Percentiles rank a stretch among this genome's conserved stretches.
Conservation (phyloP, 805 yeast species). For the Priceomyces medius region DNA sequence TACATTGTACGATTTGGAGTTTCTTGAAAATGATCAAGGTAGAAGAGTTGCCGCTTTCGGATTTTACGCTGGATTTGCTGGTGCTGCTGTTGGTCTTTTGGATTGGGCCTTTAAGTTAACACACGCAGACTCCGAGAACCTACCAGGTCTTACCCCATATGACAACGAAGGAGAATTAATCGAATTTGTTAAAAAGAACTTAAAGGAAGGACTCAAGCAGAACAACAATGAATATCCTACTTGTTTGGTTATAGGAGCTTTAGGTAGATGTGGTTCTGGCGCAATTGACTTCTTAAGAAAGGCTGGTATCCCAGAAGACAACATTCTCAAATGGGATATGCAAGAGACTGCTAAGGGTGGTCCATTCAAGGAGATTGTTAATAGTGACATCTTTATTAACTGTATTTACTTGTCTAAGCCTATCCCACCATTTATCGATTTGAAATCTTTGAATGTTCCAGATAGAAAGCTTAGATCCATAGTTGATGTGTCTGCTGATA, state of each 20-base stretch:
- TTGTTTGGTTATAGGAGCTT: conserved; percentile 90
- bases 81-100: conserved; percentile 93
- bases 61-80: conserved; percentile 99
- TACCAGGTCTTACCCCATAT: conserved; percentile 81
- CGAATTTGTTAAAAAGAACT: conserved; percentile 61
- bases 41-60: conserved; percentile 99
- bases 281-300: conserved; percentile 81
- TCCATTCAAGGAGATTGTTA: conserved; percentile 89
- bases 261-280: conserved; percentile 98
- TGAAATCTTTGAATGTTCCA: conserved; percentile 60
- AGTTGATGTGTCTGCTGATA: conserved; percentile 98
- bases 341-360: conserved; percentile 96
- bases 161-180: conserved; percentile 76
- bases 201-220: conserved; percentile 54
- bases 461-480: conserved; percentile 83
- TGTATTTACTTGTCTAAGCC: conserved; percentile 93
- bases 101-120: conserved; percentile 94
- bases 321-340: conserved; percentile 93
- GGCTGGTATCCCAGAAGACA: conserved; percentile 83
- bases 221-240: conserved; percentile 70
- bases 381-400: conserved; percentile 87
- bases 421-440: conserved; percentile 86
- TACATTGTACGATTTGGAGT: conserved; percentile 87
- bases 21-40: conserved; percentile 88
- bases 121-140: conserved; percentile 61